Evolutionary conservation across 139 green algal species (phyloP), one percentile per base, ranked within the genome.

Genomic region (Eudorina sp.): DNA sequence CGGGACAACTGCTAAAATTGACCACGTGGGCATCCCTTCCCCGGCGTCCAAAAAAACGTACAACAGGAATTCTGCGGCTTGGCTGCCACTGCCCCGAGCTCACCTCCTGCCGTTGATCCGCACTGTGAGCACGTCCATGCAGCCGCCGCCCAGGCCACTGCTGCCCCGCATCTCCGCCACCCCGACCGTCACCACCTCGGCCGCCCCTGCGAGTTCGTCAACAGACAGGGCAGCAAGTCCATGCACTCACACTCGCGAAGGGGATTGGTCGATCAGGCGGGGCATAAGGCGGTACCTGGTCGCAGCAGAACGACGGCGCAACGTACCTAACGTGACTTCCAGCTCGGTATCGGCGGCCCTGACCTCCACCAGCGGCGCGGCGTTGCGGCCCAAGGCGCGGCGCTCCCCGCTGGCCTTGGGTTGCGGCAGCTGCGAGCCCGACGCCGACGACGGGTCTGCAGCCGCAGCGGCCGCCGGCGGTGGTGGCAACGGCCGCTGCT

Each of bases 81-180:
- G n/a, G n/a, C n/a, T n/a, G n/a, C 64, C 8, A 41, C 16, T 31
- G 8, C 29, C 41, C 31, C 41, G 1, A 7, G 34, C 76, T 4
- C 77, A 85, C 79, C 79, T 60, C 58, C 25, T 58, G 58, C 58
- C 79, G 43, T 85, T 85, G 14, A 85, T 25, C 19, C 58, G 55
- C 38, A 60, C 9, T 3, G 79, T 58, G 3, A 74, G 27, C 8
- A 21, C 55, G 58, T 85, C 79, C 40, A 60, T 58, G 4, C 8
- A 40, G 40, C 55, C 79, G 29, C 23, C 25, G 18, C 23, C 8
- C 16, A 85, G 60, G 9, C 41, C 41, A 43, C 79, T 85, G 79
- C 79, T 85, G 79, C 40, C 25, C 1, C 79, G 79, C 23, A 40
- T 27, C 8, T 60, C 40, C 13, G 34, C 40, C 11, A 34, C 79